These are phyloP conservation scores for Prunus campanulata DNA, from an alignment of 306 rosid genomes.

Conservation along the genomic window DNA sequence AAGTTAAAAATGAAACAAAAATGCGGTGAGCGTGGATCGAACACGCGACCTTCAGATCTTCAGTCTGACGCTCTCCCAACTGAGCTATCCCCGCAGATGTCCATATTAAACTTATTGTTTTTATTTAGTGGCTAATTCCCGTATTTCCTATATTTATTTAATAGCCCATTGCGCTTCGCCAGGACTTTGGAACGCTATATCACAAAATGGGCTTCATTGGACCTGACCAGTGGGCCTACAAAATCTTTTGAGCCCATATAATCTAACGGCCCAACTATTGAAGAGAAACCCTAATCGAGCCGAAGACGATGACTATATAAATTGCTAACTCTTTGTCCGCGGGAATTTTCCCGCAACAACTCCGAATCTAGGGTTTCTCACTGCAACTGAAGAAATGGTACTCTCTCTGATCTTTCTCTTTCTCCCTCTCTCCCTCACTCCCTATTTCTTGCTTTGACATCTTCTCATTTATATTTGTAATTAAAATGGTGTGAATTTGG, in stretches of 20 bases:
- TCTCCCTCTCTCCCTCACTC: neutral
- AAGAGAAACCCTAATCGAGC: conserved; percentile 23
- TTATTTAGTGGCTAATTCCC: no score
- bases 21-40: conserved; percentile 79
- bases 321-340: neutral
- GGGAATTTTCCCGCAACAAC: neutral
- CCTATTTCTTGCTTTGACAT: no score
- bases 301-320: neutral
- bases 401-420: neutral
- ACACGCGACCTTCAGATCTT: conserved; percentile 73
- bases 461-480: neutral
- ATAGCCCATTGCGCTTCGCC: no score
- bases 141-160: no score
- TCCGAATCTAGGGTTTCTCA: conserved; percentile 19
- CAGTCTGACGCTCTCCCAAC: conserved; percentile 93
- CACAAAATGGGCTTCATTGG: neutral
- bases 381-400: conserved; percentile 25
- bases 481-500: neutral
- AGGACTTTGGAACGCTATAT: neutral
- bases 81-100: conserved; percentile 62
- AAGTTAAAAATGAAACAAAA: neutral
- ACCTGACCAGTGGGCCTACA: neutral
- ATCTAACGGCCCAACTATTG: neutral
- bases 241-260: neutral
- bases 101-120: rapidly evolving